Conservation (phyloP, 768 basidiomycete species). For the Tricholoma saponaceum region DNA sequence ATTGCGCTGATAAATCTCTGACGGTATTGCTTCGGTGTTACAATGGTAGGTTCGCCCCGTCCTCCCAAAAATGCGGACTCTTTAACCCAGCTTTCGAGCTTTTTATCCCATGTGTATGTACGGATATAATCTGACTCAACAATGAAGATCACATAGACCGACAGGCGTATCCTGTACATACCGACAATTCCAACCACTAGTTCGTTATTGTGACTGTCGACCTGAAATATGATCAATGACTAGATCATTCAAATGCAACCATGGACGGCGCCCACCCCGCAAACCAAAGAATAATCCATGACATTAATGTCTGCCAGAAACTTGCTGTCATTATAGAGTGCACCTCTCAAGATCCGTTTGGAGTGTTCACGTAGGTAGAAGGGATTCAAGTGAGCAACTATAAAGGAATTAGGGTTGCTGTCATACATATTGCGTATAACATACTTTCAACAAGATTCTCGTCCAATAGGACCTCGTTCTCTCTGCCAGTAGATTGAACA, state of each 20-base stretch:
- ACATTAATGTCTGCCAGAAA: conserved; percentile 93
- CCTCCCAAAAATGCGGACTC: conserved; percentile 88
- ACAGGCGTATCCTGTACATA: conserved; percentile 33
- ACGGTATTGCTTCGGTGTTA: conserved; percentile 93
- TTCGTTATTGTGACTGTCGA: conserved; percentile 86
- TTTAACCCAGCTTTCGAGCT: conserved; percentile 97
- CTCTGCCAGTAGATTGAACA: conserved; percentile 84
- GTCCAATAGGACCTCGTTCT: conserved; percentile 92
- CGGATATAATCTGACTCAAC: conserved; percentile 76
- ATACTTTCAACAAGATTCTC: conserved; percentile 92
- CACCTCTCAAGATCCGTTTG: conserved; percentile 86
- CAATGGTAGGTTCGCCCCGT: conserved; percentile 92
- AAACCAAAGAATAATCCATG: conserved; percentile 96
- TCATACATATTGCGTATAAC: conserved; percentile 18
- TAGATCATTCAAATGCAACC: background rate
- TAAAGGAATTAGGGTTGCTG: background rate
- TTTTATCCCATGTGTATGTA: conserved; percentile 98
- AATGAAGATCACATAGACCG: conserved; percentile 1
- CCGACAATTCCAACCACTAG: conserved; percentile 97
- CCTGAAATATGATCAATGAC: conserved; percentile 27
- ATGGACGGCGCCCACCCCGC: conserved; percentile 45
- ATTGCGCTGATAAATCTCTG: conserved; percentile 83
- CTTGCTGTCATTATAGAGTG: conserved; percentile 92
- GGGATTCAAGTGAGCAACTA: conserved; percentile 82
- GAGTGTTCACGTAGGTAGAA: conserved; percentile 97